These are phyloP conservation scores for Hypoxylon sp. DNA, from an alignment of 2,329 filamentous ascomycete species.

Conservation along the genomic window DNA sequence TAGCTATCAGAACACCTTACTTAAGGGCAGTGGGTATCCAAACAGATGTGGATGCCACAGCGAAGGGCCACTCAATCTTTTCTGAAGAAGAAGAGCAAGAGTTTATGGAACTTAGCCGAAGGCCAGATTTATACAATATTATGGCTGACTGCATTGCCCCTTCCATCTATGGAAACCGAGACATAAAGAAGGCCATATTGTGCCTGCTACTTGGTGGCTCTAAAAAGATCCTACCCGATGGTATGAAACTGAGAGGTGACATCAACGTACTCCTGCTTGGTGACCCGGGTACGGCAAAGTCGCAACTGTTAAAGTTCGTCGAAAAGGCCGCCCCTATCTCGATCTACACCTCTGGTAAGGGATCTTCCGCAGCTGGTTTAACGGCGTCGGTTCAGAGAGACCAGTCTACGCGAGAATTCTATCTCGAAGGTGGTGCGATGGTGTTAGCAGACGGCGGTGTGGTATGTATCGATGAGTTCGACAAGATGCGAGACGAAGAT, in stretches of 20 bases:
- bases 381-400: constrained; percentile 97
- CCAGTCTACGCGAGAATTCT: constrained; percentile 92
- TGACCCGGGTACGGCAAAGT: constrained; percentile 98
- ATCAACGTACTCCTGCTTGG: constrained; percentile 97
- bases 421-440: constrained; percentile 98
- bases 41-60: constrained; percentile 89
- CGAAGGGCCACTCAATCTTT: constrained; percentile 87
- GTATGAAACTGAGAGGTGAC: constrained; percentile 97
- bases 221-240: constrained; percentile 97
- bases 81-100: constrained; percentile 98
- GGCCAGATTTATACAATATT: constrained; percentile 91
- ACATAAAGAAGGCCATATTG: constrained; percentile 98
- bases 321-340: constrained; percentile 96
- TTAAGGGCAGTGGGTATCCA: constrained; percentile 93
- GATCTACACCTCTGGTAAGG: constrained; percentile 98
- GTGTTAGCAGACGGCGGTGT: constrained; percentile 96
- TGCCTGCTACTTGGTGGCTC: constrained; percentile 94
- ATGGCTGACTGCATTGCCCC: constrained; percentile 95
- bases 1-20: constrained; percentile 96
- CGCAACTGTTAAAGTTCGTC: constrained; percentile 96
- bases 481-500: constrained; percentile 99
- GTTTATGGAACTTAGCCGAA: constrained; percentile 89
- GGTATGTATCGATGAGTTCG: constrained; percentile 98
- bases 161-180: constrained; percentile 94
- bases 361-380: constrained; percentile 95